Conservation (phyloP, 495 filamentous ascomycete species). For the Polyplosphaeria fusca region DNA sequence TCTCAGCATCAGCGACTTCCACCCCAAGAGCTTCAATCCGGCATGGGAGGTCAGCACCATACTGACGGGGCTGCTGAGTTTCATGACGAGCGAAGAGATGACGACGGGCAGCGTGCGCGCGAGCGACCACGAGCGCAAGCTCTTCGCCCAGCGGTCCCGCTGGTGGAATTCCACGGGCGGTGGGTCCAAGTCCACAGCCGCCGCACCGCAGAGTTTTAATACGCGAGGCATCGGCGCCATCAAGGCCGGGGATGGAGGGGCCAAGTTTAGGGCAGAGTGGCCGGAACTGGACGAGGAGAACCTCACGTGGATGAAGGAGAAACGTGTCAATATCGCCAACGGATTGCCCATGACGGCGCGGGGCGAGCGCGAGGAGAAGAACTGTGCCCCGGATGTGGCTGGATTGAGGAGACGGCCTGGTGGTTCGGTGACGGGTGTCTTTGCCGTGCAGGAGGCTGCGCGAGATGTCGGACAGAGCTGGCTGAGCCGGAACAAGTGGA, state of each 20-base stretch:
- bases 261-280: constrained; percentile 88
- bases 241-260: constrained; percentile 83
- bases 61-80: constrained; percentile 86
- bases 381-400: constrained; percentile 60
- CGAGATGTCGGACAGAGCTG: constrained; percentile 76
- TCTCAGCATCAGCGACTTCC: constrained; percentile 93
- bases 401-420: constrained; percentile 64
- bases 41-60: constrained; percentile 99
- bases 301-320: constrained; percentile 85
- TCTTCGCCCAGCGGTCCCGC: constrained; percentile 70
- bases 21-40: constrained; percentile 95
- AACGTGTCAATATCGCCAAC: constrained; percentile 74
- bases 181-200: constrained; percentile 56
- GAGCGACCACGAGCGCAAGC: constrained; percentile 71
- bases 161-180: constrained; percentile 99
- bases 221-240: constrained; percentile 60
- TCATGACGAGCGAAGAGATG: constrained; percentile 99
- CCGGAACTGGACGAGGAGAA: constrained; percentile 87
- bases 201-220: constrained; percentile 10
- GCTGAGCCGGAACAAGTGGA: constrained; percentile 71
- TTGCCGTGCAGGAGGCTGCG: constrained; percentile 76
- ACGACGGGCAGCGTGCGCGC: constrained; percentile 89
- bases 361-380: neutral
- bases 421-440: constrained; percentile 66
- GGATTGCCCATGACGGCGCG: constrained; percentile 50